Evolutionary conservation across 352 stramenopile species (phyloP).

Genomic region (Globisporangium viniferum): DNA sequence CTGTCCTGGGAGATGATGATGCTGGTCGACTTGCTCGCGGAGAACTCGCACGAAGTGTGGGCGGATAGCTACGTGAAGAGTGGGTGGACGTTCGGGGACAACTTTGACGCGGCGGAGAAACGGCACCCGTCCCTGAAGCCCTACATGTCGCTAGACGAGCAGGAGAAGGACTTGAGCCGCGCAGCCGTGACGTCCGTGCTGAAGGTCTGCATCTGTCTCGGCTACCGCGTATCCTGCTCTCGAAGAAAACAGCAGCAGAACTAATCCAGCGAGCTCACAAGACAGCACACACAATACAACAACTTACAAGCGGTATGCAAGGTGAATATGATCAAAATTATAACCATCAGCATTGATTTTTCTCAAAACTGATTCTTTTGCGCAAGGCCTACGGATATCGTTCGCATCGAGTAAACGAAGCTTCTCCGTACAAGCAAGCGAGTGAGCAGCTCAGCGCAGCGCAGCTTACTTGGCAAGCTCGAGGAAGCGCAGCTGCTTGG

Average conservation of each 20-base stretch:
- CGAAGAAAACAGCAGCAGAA: conserved; percentile 1
- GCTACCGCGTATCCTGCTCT: conserved; percentile 42
- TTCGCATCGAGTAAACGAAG: background rate
- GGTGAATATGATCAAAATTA: conserved; percentile 3
- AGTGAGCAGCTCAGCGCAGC: background rate
- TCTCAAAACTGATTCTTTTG: background rate
- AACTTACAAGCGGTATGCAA: background rate
- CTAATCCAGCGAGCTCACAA: background rate
- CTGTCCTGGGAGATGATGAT: conserved; percentile 65
- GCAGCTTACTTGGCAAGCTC: conserved; percentile 27
- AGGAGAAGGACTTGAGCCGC: conserved; percentile 45
- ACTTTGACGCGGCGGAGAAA: conserved; percentile 41
- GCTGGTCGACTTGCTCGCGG: conserved; percentile 62
- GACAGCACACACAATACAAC: background rate
- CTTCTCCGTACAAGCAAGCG: background rate
- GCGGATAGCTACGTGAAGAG: conserved; percentile 38
- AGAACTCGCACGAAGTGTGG: conserved; percentile 76
- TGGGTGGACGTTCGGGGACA: conserved; percentile 34
- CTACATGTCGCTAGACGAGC: conserved; percentile 56
- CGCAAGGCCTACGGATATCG: background rate
- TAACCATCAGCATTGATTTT: background rate
- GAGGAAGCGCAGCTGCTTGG: conserved; percentile 36
- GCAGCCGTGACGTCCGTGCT: conserved; percentile 46
- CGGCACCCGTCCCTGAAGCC: conserved; percentile 55
- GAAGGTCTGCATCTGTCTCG: conserved; percentile 51